Evolutionary conservation across 2,329 filamentous ascomycete genomes (phyloP), one percentile per base, ranked within the genome.

Genomic region (Trichoderma sp.): DNA sequence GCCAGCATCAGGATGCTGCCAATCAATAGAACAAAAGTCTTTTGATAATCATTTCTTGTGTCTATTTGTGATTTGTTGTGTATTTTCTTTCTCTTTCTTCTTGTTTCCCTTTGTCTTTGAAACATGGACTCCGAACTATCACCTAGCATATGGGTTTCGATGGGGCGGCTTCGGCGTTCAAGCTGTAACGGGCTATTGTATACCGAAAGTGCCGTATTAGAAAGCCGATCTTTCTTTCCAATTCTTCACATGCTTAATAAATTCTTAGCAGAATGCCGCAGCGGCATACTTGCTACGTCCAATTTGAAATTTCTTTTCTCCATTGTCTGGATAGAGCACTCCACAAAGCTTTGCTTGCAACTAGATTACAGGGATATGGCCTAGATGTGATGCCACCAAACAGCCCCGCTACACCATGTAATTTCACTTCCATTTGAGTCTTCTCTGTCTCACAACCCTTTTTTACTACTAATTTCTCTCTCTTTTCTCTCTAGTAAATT

Each of bases 1-100:
- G 41, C n/a, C 16, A 53, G 69, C 69, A 73, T 73, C 69, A 21
- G 69, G 69, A 73, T 73, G 69, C 60, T 53, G 38, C 35, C 6
- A 33, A 33, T 53, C 59, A 73, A 73, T 65, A 64, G 60, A 73
- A 64, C 7, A 63, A 53, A 63, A 35, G 18, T 21, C 41, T 33
- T 63, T 16, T 35, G 29, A 31, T 53, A 63, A 16, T 35, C n/a
- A 7, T n/a, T 63, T 18, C n/a, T 6, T 14, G 1, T 18, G 7
- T 7, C 24, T 6, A 5, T 12, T 8, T 33, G 56, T 60, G 33
- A 29, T 6, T 14, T 62, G 33, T 21, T 16, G 27, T 16, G 27
- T n/a, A 6, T 29, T n/a, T 41, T 33, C 4, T 2, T 21, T 31
- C 7, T 31, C 21, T 45, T 33, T 53, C 4, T 24, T n/a, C 21